A percentile compares a stretch with the other conserved stretches of the same genome.
These are phyloP conservation scores for Cyanodermella asteris DNA, from an alignment of 2,329 filamentous ascomycete genomes.

Conservation along the genomic window DNA sequence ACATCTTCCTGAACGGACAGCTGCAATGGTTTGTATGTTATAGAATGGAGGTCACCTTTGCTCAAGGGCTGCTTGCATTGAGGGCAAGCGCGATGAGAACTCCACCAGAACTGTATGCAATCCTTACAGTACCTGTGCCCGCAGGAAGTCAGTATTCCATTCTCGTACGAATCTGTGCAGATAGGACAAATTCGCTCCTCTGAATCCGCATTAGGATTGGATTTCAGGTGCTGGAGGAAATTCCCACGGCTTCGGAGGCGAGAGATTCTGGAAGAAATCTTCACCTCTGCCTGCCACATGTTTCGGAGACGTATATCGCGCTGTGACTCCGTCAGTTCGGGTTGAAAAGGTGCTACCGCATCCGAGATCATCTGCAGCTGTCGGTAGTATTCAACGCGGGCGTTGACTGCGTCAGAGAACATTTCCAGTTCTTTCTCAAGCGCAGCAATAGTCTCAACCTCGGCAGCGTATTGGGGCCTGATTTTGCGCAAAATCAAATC, in stretches of 20 bases:
- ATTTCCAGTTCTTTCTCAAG: constrained; percentile 51
- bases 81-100: constrained; percentile 53
- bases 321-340: constrained; percentile 31
- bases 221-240: constrained; percentile 43
- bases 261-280: constrained; percentile 35
- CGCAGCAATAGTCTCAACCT: constrained; percentile 14
- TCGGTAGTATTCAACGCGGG: constrained; percentile 69
- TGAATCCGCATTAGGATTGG: constrained; percentile 40
- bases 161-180: constrained; percentile 53
- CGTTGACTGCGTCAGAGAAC: constrained; percentile 63
- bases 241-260: constrained; percentile 49
- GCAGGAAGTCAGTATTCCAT: constrained; percentile 48
- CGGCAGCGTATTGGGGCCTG: too few relatives aligned
- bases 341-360: constrained; percentile 54
- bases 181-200: constrained; percentile 57
- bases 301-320: constrained; percentile 17
- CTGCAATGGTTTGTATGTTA: constrained; percentile 56
- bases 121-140: constrained; percentile 84
- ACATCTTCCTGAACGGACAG: constrained; percentile 42
- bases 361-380: constrained; percentile 85
- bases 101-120: constrained; percentile 64
- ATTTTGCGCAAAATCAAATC: too few relatives aligned
- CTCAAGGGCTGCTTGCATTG: constrained; percentile 55
- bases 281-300: constrained; percentile 32
- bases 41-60: constrained; percentile 54